Conservation (phyloP, 345 rosid species). For the Lumnitzera littorea region DNA sequence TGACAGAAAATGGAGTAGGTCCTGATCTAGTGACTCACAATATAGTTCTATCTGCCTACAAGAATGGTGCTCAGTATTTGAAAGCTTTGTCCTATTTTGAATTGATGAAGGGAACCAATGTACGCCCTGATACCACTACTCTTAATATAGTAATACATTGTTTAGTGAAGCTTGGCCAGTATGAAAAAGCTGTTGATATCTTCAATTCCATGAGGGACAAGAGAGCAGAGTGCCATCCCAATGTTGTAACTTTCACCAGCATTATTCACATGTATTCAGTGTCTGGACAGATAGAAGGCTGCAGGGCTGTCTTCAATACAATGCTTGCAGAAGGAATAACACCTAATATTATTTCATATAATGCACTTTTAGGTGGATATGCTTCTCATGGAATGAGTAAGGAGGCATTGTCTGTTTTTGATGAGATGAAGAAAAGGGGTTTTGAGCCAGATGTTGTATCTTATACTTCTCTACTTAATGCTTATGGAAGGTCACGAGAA, state of each 20-base stretch:
- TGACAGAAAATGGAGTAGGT: conserved; percentile 96
- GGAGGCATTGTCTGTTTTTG: conserved; percentile 66
- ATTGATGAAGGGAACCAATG: conserved; percentile 79
- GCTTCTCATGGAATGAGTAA: conserved; percentile 78
- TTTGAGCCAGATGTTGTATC: conserved; percentile 75
- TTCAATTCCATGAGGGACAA: conserved; percentile 84
- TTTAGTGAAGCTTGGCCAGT: conserved; percentile 65
- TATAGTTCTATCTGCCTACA: conserved; percentile 81
- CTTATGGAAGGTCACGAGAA: conserved; percentile 81
- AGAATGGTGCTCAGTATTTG: conserved; percentile 64
- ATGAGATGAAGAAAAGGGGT: conserved; percentile 55
- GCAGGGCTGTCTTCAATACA: conserved; percentile 58
- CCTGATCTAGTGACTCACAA: conserved; percentile 96
- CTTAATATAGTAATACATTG: conserved; percentile 75
- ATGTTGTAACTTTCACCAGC: conserved; percentile 76
- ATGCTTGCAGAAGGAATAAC: conserved; percentile 86
- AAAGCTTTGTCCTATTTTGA: conserved; percentile 85
- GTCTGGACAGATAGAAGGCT: conserved; percentile 67
- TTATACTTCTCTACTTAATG: conserved; percentile 74
- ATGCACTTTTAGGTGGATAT: conserved; percentile 74
- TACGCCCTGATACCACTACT: conserved; percentile 82
- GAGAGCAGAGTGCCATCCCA: conserved; percentile 60
- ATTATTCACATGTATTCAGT: conserved; percentile 66
- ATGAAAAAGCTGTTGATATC: conserved; percentile 55
- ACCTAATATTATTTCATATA: conserved; percentile 74